Conservation (phyloP, 768 basidiomycete species). For the Aureoboletus auriporus region DNA sequence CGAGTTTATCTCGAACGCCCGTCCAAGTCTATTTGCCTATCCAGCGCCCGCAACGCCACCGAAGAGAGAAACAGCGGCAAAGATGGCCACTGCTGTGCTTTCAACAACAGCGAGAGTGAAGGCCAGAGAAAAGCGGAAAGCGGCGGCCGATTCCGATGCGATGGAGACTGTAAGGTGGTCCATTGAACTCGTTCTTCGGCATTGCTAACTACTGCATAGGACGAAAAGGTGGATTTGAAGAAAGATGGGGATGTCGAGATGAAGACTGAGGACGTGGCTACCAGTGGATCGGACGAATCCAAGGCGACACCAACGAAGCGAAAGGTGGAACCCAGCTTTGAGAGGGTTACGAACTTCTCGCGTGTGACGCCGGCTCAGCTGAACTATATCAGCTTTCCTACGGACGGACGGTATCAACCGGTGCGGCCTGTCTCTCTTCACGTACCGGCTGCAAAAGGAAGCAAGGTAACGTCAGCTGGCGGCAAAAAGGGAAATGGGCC, state of each 20-base stretch:
- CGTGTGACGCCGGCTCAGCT: conserved; percentile 90
- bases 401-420: conserved; percentile 79
- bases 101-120: conserved; percentile 98
- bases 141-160: conserved; percentile 70
- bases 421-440: conserved; percentile 70
- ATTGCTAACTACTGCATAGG: conserved; percentile 34
- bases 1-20: conserved; percentile 86
- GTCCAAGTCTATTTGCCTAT: conserved; percentile 90
- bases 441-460: conserved; percentile 31
- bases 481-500: conserved; percentile 29
- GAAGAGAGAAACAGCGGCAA: conserved; percentile 88
- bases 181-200: not conserved
- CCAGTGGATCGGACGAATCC: conserved; percentile 54
- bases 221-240: conserved; percentile 51
- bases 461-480: conserved; percentile 26
- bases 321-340: conserved; percentile 71
- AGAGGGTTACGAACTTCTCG: conserved; percentile 81
- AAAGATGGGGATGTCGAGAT: conserved; percentile 71
- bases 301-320: conserved; percentile 49
- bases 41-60: conserved; percentile 82
- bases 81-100: conserved; percentile 91
- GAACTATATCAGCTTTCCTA: conserved; percentile 77
- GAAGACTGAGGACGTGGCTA: conserved; percentile 63
- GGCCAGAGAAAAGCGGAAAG: conserved; percentile 91
- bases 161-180: conserved; percentile 72